Conservation (phyloP, 2,329 filamentous ascomycete genomes). For the Colletotrichum tabaci region DNA sequence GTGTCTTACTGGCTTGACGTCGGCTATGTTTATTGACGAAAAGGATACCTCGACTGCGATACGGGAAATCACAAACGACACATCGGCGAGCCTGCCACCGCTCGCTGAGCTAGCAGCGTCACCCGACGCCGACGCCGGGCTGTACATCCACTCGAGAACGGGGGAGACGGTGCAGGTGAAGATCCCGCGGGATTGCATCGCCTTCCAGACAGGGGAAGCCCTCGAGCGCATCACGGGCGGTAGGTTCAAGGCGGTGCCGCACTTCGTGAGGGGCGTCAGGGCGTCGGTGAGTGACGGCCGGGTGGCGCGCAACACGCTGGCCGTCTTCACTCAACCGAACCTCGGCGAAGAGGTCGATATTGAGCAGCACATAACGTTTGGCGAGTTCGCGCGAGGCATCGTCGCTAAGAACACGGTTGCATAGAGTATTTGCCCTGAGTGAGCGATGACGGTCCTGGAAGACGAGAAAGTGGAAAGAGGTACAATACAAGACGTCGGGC, state of each 20-base stretch:
- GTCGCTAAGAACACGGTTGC: conserved; percentile 72
- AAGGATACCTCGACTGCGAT: conserved; percentile 56
- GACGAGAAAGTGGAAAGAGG: not conserved
- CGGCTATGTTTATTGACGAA: conserved; percentile 97
- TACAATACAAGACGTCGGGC: not conserved
- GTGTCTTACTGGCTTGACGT: conserved; percentile 93
- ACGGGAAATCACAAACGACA: conserved; percentile 46
- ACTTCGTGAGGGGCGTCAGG: conserved; percentile 88
- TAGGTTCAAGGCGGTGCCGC: conserved; percentile 92
- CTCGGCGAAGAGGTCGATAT: conserved; percentile 84
- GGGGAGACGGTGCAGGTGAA: conserved; percentile 90
- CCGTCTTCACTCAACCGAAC: conserved; percentile 98
- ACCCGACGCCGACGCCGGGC: conserved; percentile 86
- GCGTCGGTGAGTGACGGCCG: conserved; percentile 65
- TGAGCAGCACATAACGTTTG: conserved; percentile 78
- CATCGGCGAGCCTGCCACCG: conserved; percentile 57
- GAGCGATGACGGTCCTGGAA: not conserved
- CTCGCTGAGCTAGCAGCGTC: conserved; percentile 81
- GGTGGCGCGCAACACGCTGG: conserved; percentile 88
- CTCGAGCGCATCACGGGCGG: conserved; percentile 93
- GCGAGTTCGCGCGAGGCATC: conserved; percentile 78
- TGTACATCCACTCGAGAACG: conserved; percentile 93
- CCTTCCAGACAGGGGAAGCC: conserved; percentile 95
- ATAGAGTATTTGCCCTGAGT: not conserved
- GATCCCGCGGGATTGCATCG: conserved; percentile 92